Conservation (phyloP, 2,329 filamentous ascomycete species). For the Fusarium albosuccineum region DNA sequence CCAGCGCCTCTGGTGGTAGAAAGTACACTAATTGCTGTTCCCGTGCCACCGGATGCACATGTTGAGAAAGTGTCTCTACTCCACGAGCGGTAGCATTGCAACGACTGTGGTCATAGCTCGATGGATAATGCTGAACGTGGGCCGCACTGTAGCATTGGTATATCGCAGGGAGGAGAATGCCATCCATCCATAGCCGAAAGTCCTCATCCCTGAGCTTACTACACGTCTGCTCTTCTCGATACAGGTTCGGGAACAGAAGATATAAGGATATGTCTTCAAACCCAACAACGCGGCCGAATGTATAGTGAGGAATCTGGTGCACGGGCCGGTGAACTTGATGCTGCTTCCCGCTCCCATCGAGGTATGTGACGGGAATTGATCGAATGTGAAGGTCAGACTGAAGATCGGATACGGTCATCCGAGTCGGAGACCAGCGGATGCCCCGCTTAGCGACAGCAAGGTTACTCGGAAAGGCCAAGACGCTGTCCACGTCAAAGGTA, state of each 20-base stretch:
- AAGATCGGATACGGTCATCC: slow-evolving; percentile 12
- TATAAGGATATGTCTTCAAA: slow-evolving; percentile 18
- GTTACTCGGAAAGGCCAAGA: slow-evolving; percentile 6
- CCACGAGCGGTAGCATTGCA: too few species aligned
- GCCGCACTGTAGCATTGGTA: slow-evolving; percentile 8
- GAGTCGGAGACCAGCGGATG: slow-evolving; percentile 10
- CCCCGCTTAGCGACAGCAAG: slow-evolving; percentile 3
- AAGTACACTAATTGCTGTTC: slow-evolving; percentile 8
- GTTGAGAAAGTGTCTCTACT: not conserved
- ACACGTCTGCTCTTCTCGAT: slow-evolving; percentile 4
- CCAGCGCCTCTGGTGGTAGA: slow-evolving; percentile 12
- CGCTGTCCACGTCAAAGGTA: slow-evolving; percentile 8
- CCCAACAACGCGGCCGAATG: slow-evolving; percentile 9
- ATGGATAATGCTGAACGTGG: slow-evolving; percentile 14
- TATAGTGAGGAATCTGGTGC: slow-evolving; percentile 9
- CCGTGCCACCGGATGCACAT: slow-evolving; percentile 10
- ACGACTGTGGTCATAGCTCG: too few species aligned
- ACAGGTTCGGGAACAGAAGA: slow-evolving; percentile 8
- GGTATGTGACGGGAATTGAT: not conserved
- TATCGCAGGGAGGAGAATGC: slow-evolving; percentile 4
- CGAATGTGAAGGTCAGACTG: slow-evolving; percentile 11
- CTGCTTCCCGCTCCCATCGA: slow-evolving; percentile 6
- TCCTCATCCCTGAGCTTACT: slow-evolving; percentile 9
- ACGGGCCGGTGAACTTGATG: slow-evolving; percentile 11
- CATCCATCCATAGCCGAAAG: slow-evolving; percentile 3